phyloP scores from a whole-genome alignment of 352 stramenopile genomes.

The Elongisporangium senticosum region DNA sequence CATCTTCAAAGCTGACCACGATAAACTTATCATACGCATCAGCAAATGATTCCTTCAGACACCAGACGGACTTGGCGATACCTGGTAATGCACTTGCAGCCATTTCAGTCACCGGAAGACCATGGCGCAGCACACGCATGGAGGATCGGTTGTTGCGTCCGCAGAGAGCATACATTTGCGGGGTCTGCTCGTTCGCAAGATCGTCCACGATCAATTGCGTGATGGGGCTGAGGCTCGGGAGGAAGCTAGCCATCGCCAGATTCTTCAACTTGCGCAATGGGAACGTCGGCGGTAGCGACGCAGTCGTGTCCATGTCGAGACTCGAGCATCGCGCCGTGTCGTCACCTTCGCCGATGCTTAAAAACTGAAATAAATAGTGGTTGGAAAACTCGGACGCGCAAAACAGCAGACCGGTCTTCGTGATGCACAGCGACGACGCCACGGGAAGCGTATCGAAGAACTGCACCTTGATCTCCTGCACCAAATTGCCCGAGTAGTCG shows the following conservation, averaged over 20 bases:
- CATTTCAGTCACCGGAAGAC: slow-evolving; percentile 95
- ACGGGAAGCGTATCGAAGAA: slow-evolving; percentile 97
- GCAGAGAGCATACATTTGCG: slow-evolving; percentile 96
- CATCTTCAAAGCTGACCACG: slow-evolving; percentile 99
- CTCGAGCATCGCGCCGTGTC: slow-evolving; percentile 70
- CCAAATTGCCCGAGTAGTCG: slow-evolving; percentile 72
- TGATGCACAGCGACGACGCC: slow-evolving; percentile 94
- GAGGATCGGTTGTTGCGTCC: slow-evolving; percentile 91
- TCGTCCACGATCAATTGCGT: slow-evolving; percentile 96
- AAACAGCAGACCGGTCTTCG: slow-evolving; percentile 96
- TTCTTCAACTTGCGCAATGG: slow-evolving; percentile 86
- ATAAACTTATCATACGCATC: slow-evolving; percentile 92
- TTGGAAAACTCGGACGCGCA: slow-evolving; percentile 96
- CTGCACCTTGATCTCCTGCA: slow-evolving; percentile 85
- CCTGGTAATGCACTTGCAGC: slow-evolving; percentile 94
- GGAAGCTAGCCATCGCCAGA: slow-evolving; percentile 68
- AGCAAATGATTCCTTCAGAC: slow-evolving; percentile 85
- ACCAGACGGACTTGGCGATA: slow-evolving; percentile 94
- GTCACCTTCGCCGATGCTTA: slow-evolving; percentile 93
- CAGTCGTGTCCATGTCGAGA: slow-evolving; percentile 45
- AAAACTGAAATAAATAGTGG: slow-evolving; percentile 98
- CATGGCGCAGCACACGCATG: slow-evolving; percentile 95
- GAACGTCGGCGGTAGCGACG: slow-evolving; percentile 60
- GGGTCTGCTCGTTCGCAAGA: slow-evolving; percentile 91
- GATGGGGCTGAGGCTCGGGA: slow-evolving; percentile 90